These are phyloP conservation scores for Petunia secreta DNA, from an alignment of 257 asterid species.

Conservation along the genomic window DNA sequence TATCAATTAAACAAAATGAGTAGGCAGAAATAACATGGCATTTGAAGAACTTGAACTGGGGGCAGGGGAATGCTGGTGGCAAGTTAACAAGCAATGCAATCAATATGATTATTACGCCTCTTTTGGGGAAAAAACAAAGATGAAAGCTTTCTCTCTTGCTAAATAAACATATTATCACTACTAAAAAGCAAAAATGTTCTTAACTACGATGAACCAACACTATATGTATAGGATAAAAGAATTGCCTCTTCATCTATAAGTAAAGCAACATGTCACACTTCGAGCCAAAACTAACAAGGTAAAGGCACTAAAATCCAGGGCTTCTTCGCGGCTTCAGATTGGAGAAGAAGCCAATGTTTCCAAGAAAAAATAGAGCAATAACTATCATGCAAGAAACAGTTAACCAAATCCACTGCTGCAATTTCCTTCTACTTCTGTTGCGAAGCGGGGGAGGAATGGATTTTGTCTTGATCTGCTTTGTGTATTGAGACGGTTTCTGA, in stretches of 20 bases:
- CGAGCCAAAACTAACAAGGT: conserved; percentile 23
- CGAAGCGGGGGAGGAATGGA: conserved; percentile 86
- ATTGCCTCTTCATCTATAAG: background rate
- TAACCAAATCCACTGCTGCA: conserved; percentile 91
- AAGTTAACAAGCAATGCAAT: background rate
- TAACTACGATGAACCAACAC: conserved; percentile 21
- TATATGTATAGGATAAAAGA: conserved; percentile 9
- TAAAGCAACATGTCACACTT: conserved; percentile 5
- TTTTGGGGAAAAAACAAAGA: background rate
- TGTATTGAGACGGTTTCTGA: conserved; percentile 42
- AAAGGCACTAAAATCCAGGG: conserved; percentile 33
- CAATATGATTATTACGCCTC: background rate
- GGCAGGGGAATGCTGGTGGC: too few relatives aligned
- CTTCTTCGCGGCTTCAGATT: conserved; percentile 46
- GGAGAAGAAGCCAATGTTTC: conserved; percentile 72
- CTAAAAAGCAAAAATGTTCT: conserved; percentile 15
- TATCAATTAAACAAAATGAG: too few relatives aligned
- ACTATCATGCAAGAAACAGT: conserved; percentile 48
- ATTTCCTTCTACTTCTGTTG: conserved; percentile 63
- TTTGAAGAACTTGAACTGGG: too few relatives aligned
- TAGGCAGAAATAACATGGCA: too few relatives aligned
- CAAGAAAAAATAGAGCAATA: conserved; percentile 65
- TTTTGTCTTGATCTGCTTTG: conserved; percentile 65
- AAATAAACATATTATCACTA: background rate
- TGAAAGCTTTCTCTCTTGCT: background rate